Conservation (phyloP, 2,329 filamentous ascomycete species). For the Phialophora macrospora region DNA sequence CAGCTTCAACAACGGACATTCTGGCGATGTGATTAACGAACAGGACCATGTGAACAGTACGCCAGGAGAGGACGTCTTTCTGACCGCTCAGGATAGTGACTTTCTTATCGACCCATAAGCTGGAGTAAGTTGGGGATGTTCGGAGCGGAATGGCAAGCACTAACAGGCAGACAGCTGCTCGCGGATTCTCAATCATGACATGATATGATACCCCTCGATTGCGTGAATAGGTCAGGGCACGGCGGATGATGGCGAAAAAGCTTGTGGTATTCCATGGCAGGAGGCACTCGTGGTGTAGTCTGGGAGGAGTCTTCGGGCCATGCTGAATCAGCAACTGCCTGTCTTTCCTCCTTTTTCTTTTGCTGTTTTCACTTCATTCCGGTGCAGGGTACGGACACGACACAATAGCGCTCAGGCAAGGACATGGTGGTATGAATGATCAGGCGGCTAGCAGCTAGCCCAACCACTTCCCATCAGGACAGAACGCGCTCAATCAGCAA, state of each 20-base stretch:
- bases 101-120: conserved; percentile 3
- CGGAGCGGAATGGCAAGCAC: not conserved
- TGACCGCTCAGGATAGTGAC: not conserved
- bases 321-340: conserved; percentile 18
- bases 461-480: not conserved
- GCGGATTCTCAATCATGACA: not conserved
- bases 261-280: conserved; percentile 21
- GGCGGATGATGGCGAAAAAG: conserved; percentile 7
- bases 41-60: not conserved
- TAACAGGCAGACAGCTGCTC: not conserved
- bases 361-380: not conserved
- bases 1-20: not conserved
- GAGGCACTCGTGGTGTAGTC: conserved; percentile 37
- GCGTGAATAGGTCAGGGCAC: not conserved
- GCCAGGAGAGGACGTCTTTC: conserved; percentile 13
- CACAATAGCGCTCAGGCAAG: not conserved
- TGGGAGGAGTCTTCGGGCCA: conserved; percentile 33
- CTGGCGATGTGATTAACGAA: conserved; percentile 8
- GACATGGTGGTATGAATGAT: not conserved
- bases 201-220: conserved; percentile 2
- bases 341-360: conserved; percentile 1
- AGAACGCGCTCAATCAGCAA: not conserved
- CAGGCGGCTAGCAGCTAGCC: not conserved
- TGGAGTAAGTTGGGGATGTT: not conserved
- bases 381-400: not conserved